These are phyloP conservation scores for Calonectria hawksworthii DNA, from an alignment of 2,329 filamentous ascomycete species.

Conservation along the genomic window DNA sequence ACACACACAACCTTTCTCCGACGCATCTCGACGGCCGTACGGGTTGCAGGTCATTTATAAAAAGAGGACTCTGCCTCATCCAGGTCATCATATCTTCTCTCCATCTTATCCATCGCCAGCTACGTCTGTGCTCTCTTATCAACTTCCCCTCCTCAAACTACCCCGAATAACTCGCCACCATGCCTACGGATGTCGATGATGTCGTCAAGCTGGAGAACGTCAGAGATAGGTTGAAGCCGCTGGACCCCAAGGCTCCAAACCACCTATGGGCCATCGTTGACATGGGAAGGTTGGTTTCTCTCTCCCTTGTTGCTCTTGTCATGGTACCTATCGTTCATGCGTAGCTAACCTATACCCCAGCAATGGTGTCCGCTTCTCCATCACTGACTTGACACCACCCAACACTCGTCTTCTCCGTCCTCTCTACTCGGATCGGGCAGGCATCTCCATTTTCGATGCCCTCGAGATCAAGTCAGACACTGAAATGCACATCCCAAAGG, in stretches of 20 bases:
- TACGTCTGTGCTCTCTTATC: not conserved
- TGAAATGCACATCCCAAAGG: conserved; percentile 59
- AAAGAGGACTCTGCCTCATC: not conserved
- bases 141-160: not conserved
- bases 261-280: conserved; percentile 71
- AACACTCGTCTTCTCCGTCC: conserved; percentile 81
- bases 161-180: conserved; percentile 29
- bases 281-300: conserved; percentile 66
- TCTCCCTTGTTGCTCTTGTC: not conserved
- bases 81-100: rapidly evolving
- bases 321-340: not conserved
- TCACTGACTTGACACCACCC: conserved; percentile 82
- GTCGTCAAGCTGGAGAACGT: conserved; percentile 66
- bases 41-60: not conserved
- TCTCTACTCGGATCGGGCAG: conserved; percentile 82
- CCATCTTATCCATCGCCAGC: not conserved
- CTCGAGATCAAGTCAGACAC: conserved; percentile 61
- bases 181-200: conserved; percentile 53
- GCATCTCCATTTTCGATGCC: conserved; percentile 90
- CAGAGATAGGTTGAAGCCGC: conserved; percentile 61
- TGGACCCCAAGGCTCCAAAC: conserved; percentile 60
- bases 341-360: conserved; percentile 56
- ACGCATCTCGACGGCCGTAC: not conserved
- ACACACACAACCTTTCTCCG: not conserved
- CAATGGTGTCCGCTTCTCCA: conserved; percentile 94